Evolutionary conservation across 2,329 filamentous ascomycete species (phyloP).

Genomic region (Claviceps fusiformis): DNA sequence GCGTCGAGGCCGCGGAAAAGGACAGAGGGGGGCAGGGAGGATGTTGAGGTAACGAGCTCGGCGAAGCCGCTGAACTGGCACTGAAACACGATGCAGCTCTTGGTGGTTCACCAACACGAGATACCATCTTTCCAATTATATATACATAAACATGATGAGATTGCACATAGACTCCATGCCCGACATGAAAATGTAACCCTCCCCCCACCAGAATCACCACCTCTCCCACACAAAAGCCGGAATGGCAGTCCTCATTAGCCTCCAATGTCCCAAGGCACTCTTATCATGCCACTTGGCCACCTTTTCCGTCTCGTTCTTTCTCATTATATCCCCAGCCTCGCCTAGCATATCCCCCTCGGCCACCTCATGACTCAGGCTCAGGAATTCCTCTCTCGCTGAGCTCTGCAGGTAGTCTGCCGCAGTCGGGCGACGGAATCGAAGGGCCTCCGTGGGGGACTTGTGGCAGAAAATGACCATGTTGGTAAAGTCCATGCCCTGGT

Average conservation of each 20-base stretch:
- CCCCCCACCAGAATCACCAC: conserved; percentile 43
- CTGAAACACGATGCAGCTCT: background rate
- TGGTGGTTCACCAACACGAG: background rate
- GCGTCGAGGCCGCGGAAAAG: conserved; percentile 14
- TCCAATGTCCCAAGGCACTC: conserved; percentile 78
- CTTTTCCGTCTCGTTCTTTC: conserved; percentile 48
- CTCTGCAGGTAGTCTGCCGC: conserved; percentile 59
- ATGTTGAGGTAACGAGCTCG: too few relatives aligned
- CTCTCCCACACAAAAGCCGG: conserved; percentile 71
- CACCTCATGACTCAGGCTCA: conserved; percentile 62
- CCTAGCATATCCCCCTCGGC: conserved; percentile 32
- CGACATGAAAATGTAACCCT: too few relatives aligned
- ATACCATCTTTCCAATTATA: too few relatives aligned
- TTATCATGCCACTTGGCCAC: conserved; percentile 59
- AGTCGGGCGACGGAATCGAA: conserved; percentile 54
- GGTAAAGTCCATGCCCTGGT: conserved; percentile 57
- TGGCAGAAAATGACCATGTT: conserved; percentile 96
- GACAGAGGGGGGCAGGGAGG: conserved; percentile 1
- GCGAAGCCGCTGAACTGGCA: too few relatives aligned
- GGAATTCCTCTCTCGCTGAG: conserved; percentile 51
- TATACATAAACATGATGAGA: too few relatives aligned
- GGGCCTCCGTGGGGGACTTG: conserved; percentile 33
- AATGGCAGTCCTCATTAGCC: conserved; percentile 75
- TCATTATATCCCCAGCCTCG: conserved; percentile 40
- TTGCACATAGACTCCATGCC: background rate